These are phyloP conservation scores for Raffaelea albimanens DNA, from an alignment of 2,329 filamentous ascomycete species.

Conservation along the genomic window DNA sequence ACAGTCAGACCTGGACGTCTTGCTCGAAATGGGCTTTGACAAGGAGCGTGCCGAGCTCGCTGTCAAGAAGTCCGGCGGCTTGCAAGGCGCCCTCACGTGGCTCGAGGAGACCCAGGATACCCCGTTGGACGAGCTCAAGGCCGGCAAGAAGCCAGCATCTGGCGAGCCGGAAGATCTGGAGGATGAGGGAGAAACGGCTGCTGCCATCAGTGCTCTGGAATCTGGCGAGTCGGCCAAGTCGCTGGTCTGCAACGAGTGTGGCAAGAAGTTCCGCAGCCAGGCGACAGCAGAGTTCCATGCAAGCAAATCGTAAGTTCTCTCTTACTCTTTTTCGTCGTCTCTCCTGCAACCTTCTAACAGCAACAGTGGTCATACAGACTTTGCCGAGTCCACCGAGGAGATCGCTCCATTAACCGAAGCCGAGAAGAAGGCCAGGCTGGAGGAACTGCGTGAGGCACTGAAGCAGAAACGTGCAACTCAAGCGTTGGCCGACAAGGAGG, in stretches of 20 bases:
- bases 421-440: constrained; percentile 73
- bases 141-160: neutral
- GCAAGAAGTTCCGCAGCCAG: constrained; percentile 77
- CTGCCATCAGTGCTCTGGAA: constrained; percentile 51
- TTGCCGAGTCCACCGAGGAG: constrained; percentile 87
- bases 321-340: neutral
- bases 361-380: constrained; percentile 70
- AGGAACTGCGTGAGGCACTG: constrained; percentile 63
- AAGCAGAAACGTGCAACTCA: constrained; percentile 62
- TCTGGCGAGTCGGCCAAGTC: constrained; percentile 66
- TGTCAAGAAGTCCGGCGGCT: constrained; percentile 69
- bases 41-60: constrained; percentile 73
- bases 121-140: constrained; percentile 63
- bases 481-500: constrained; percentile 65
- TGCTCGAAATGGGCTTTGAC: constrained; percentile 74
- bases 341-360: neutral
- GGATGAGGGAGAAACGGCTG: constrained; percentile 37
- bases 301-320: constrained; percentile 58
- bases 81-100: constrained; percentile 89
- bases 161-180: constrained; percentile 27
- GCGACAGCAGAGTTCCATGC: constrained; percentile 85
- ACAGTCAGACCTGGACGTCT: constrained; percentile 48
- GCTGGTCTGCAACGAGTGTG: constrained; percentile 88
- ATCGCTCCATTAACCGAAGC: constrained; percentile 85
- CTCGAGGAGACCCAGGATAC: constrained; percentile 87